Conservation (phyloP, 2,329 filamentous ascomycete genomes). For the Fusarium avenaceum region DNA sequence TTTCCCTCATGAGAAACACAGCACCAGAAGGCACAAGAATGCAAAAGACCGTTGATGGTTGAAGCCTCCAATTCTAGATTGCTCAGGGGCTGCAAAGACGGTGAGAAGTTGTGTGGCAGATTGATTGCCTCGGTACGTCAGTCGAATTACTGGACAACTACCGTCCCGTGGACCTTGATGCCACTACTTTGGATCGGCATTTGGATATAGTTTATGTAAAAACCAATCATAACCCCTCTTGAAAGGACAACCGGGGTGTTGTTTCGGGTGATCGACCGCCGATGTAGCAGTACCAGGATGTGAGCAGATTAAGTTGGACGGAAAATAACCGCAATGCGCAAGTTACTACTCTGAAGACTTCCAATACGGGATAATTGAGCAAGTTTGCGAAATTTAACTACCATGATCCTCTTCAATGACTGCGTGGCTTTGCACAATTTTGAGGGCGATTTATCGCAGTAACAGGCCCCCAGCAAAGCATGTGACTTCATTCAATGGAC, state of each 20-base stretch:
- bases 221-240: too few relatives aligned
- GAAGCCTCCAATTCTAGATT: not conserved
- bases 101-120: constrained; percentile 31
- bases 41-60: not conserved
- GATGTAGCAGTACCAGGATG: not conserved
- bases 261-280: constrained; percentile 1
- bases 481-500: too few relatives aligned
- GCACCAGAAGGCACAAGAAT: not conserved
- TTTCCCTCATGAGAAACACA: constrained; percentile 4
- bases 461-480: not conserved
- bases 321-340: too few relatives aligned
- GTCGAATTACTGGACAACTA: constrained; percentile 12
- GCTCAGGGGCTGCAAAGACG: constrained; percentile 16
- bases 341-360: too few relatives aligned
- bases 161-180: not conserved
- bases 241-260: not conserved
- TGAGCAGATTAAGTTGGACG: too few relatives aligned
- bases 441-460: not conserved
- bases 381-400: constrained; percentile 14
- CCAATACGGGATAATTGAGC: constrained; percentile 10
- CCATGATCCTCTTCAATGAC: not conserved
- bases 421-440: not conserved
- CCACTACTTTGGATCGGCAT: too few relatives aligned
- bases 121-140: constrained; percentile 12
- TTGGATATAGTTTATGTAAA: too few relatives aligned